Base-by-base conservation (phyloP, 306 rosid species). In the Ormosia emarginata region DNA sequence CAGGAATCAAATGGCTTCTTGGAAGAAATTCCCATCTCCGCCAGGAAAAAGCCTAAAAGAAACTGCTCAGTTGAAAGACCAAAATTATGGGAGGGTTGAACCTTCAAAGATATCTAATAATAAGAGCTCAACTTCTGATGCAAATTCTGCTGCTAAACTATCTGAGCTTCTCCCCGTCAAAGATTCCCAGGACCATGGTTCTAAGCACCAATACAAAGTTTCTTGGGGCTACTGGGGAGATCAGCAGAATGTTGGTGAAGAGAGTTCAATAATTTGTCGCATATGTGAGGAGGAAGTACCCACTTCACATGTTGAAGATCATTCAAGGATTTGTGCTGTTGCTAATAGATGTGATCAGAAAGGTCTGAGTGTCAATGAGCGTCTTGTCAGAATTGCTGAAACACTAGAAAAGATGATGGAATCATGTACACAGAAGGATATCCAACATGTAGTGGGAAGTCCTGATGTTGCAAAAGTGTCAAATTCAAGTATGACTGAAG, bases 201-300 rank as follows among this genome's bases (percentile, higher is more conserved):
- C 96, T 52, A 95, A 92, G 90, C 99, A 95, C 85, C 97, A 90
- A 36, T 92, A 93, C 76, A 93, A 87, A 79, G 77, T 79, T 71
- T 95, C 99, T 62, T 93, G 99, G 98, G 99, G 98, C 39, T 88
- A 88, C 73, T 93, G 99, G 99, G 97, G 94, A 6, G 94, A 93
- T 82, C 96, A 84, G 77, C 97, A 71, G 36, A 79, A 82, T 83
- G 71, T 49, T 76, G 81, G 85, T 70, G 98, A 92, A 32, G 99
- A 93, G 43, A 88, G 77, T 86, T 92, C 98, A 71, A 95, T 95
- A 77, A 95, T 95, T 67, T 95, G 99, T 87, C 99, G 99, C 71
- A 95, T 95, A 84, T 95, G 99, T 71, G 99, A 95, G 93, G 99
- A 95, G 80, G 93, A 95, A 56, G 98, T 95, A 84, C 94, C 98